Conservation (phyloP, 2,329 filamentous ascomycete genomes). For the Colletotrichum chrysophilum region DNA sequence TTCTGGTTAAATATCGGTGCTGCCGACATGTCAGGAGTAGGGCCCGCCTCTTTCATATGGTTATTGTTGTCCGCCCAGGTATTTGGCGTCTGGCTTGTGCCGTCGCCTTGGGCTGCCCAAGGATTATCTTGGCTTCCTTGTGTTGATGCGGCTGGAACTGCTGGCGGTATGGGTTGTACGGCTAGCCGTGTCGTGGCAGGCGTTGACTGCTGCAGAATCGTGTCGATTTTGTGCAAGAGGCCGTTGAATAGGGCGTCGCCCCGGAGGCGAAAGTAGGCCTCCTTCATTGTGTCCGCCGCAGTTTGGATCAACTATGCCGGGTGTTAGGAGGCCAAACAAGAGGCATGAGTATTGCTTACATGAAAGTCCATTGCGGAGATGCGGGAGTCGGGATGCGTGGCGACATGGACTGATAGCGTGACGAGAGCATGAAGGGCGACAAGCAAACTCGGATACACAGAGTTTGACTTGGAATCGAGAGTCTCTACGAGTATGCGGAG, state of each 20-base stretch:
- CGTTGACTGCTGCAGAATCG: not conserved
- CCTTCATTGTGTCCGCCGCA: not conserved
- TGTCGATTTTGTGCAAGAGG: constrained; percentile 6
- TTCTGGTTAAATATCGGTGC: not conserved
- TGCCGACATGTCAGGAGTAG: not conserved
- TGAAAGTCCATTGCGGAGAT: constrained; percentile 13
- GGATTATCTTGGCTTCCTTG: not conserved
- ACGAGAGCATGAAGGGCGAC: not conserved
- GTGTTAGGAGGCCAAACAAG: too few species aligned
- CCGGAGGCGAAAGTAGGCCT: not conserved
- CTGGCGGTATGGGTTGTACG: not conserved
- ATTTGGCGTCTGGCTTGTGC: not conserved
- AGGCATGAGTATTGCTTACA: not conserved
- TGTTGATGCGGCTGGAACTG: not conserved
- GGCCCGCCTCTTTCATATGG: not conserved
- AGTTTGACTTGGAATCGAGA: constrained; percentile 2
- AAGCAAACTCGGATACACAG: not conserved
- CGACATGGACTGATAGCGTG: not conserved
- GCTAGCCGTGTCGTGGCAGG: not conserved
- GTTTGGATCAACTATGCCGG: not conserved
- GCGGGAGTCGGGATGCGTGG: constrained; percentile 4
- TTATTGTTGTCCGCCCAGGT: not conserved
- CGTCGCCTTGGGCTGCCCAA: not conserved
- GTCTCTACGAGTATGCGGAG: constrained; percentile 3
- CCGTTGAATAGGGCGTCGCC: not conserved